phyloP scores from a whole-genome alignment of 163 green algal genomes.

The Volvox carteri region DNA sequence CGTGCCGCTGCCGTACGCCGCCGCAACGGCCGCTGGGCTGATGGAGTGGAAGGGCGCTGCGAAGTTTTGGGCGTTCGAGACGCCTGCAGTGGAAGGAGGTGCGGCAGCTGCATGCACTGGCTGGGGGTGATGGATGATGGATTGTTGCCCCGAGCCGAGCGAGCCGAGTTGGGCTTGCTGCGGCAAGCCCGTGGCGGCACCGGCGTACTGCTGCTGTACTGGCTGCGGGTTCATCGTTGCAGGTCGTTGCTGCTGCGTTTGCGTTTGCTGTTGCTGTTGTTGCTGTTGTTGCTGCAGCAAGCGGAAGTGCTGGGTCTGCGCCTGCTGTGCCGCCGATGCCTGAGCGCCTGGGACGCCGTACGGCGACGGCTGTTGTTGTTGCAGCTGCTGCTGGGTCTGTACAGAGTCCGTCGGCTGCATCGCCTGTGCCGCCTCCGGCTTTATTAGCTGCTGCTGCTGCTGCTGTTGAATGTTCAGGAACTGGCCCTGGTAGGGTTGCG shows the following conservation, averaged over 20 bases:
- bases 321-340: not conserved
- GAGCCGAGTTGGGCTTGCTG: not conserved
- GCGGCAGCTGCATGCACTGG: constrained; percentile 39
- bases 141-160: not conserved
- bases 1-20: constrained; percentile 11
- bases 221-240: not conserved
- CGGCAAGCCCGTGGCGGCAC: not conserved
- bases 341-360: not conserved
- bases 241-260: not conserved
- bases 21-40: not conserved
- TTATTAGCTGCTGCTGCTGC: constrained; percentile 34
- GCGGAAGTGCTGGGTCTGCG: constrained; percentile 8
- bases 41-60: not conserved
- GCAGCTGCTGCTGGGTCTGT: constrained; percentile 16
- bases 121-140: constrained; percentile 24
- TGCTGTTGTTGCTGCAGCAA: constrained; percentile 48
- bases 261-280: constrained; percentile 1
- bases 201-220: not conserved
- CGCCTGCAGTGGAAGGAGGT: not conserved
- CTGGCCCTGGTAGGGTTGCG: not conserved
- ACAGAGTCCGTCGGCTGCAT: constrained; percentile 24
- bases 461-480: constrained; percentile 1
- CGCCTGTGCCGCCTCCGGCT: constrained; percentile 33
- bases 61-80: not conserved
- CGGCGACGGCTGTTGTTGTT: not conserved